Evolutionary conservation across 768 basidiomycete genomes (phyloP).

Genomic region (Chalciporus chontae): DNA sequence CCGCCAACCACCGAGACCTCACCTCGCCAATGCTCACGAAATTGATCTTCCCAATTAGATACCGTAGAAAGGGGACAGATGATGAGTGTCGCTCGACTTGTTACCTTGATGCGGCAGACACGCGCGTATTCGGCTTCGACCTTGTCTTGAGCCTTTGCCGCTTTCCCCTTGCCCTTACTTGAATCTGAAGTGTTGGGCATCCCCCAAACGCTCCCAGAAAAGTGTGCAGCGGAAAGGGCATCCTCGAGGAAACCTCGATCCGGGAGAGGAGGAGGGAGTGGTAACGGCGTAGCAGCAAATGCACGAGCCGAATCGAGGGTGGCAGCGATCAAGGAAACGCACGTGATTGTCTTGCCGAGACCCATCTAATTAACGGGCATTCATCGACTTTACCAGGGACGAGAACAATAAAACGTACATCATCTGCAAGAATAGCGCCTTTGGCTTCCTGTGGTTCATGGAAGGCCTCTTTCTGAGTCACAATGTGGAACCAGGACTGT

Average conservation of each 20-base stretch:
- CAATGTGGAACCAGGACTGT: conserved; percentile 73
- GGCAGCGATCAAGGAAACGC: conserved; percentile 88
- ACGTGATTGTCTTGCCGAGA: conserved; percentile 94
- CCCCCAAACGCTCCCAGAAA: conserved; percentile 78
- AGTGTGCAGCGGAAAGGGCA: conserved; percentile 50
- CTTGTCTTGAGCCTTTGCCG: conserved; percentile 64
- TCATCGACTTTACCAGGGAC: conserved; percentile 12
- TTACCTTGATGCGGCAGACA: conserved; percentile 72
- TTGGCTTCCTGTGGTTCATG: conserved; percentile 70
- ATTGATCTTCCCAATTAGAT: conserved; percentile 98
- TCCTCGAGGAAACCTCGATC: conserved; percentile 31
- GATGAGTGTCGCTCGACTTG: conserved; percentile 90
- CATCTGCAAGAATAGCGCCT: conserved; percentile 93
- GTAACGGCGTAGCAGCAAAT: conserved; percentile 60
- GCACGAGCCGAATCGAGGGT: conserved; percentile 67
- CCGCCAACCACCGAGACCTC: conserved; percentile 83
- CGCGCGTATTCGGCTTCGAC: conserved; percentile 67
- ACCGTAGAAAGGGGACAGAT: conserved; percentile 96
- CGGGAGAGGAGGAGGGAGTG: conserved; percentile 40
- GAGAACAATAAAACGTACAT: conserved; percentile 55
- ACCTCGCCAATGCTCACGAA: conserved; percentile 95
- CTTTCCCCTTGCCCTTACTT: conserved; percentile 62
- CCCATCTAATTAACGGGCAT: conserved; percentile 69
- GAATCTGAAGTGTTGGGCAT: conserved; percentile 58
- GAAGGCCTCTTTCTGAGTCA: conserved; percentile 75